Evolutionary conservation across 2,329 filamentous ascomycete species (phyloP).

Genomic region (Phaeosphaeriaceae sp.): DNA sequence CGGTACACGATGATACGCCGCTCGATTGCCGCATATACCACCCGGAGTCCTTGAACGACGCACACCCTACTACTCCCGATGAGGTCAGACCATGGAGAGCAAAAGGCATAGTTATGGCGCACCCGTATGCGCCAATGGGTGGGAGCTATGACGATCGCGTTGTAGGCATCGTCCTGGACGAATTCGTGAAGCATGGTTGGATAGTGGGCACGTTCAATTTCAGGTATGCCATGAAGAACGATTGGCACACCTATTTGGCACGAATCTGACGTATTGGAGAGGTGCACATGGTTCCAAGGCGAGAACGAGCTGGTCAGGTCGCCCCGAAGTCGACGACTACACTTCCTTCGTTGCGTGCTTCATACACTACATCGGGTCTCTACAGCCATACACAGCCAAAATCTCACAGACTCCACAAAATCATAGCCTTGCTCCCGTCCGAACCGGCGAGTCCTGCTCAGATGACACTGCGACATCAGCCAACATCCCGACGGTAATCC

Average conservation of each 20-base stretch:
- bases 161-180: conserved; percentile 68
- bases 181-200: conserved; percentile 73
- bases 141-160: conserved; percentile 84
- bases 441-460: background rate
- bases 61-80: background rate
- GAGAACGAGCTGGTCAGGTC: conserved; percentile 85
- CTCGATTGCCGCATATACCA: conserved; percentile 88
- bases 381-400: conserved; percentile 46
- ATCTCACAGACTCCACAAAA: conserved; percentile 13
- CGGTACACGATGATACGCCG: conserved; percentile 75
- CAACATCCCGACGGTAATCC: conserved; percentile 55
- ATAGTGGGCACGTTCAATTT: conserved; percentile 93
- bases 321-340: conserved; percentile 82
- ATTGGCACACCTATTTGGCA: background rate
- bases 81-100: conserved; percentile 39
- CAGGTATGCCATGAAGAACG: conserved; percentile 60
- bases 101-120: conserved; percentile 74
- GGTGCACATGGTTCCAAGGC: conserved; percentile 78
- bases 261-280: conserved; percentile 55
- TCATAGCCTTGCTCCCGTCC: conserved; percentile 14
- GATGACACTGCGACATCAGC: background rate
- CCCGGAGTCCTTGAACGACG: conserved; percentile 33
- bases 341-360: conserved; percentile 82
- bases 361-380: conserved; percentile 71
- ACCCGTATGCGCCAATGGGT: conserved; percentile 89